phyloP scores from a whole-genome alignment of 805 yeast genomes.

The Pichia pseudocactophila region DNA sequence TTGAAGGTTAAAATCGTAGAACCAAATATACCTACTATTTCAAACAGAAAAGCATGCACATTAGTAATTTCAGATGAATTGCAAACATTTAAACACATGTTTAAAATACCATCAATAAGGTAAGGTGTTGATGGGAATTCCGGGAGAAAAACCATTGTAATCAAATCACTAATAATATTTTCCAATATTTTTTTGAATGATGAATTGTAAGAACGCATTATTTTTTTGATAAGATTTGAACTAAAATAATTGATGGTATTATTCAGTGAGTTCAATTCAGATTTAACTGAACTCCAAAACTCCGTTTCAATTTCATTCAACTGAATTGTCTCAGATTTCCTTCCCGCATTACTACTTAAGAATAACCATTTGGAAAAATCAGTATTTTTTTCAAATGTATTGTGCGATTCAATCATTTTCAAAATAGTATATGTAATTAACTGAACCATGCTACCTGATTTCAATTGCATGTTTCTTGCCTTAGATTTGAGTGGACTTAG shows the following conservation, averaged over 20 bases:
- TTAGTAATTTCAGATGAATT: constrained; percentile 30
- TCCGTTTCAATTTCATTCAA: constrained; percentile 9
- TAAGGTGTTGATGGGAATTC: constrained; percentile 54
- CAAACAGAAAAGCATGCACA: constrained; percentile 46
- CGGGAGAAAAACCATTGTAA: constrained; percentile 40
- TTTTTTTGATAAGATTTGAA: constrained; percentile 22
- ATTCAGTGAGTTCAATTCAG: constrained; percentile 8
- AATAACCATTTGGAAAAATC: constrained; percentile 20
- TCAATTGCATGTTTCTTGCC: constrained; percentile 36
- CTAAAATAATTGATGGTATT: constrained; percentile 24
- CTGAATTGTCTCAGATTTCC: constrained; percentile 8
- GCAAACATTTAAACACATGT: constrained; percentile 19
- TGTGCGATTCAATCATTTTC: constrained; percentile 29
- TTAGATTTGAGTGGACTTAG: constrained; percentile 36
- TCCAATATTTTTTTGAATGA: constrained; percentile 37
- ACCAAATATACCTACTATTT: constrained; percentile 55
- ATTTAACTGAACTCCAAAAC: constrained; percentile 8
- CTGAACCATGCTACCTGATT: constrained; percentile 42
- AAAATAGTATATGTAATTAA: constrained; percentile 38
- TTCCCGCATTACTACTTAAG: constrained; percentile 2
- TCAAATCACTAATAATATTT: constrained; percentile 46
- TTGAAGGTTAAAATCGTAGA: constrained; percentile 35
- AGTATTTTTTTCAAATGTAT: constrained; percentile 13
- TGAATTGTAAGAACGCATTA: constrained; percentile 26
- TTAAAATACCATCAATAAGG: constrained; percentile 30